Evolutionary conservation across 108 stramenopile genomes (phyloP).

Genomic region (Cyclotella baltica): DNA sequence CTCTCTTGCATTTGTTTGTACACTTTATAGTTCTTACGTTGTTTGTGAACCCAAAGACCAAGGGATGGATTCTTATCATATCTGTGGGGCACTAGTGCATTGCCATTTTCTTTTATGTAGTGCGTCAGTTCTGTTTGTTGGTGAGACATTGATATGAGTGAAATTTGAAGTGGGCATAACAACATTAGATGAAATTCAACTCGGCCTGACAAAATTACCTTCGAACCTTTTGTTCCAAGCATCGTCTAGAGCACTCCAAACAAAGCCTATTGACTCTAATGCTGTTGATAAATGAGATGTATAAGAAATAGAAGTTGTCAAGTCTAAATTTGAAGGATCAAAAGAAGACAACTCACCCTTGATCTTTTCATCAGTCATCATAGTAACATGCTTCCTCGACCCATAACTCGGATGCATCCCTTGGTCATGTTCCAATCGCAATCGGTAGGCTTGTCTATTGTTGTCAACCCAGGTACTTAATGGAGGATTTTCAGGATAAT

Average conservation of each 20-base stretch:
- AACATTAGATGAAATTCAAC: conserved; percentile 6
- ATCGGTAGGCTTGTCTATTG: conserved; percentile 49
- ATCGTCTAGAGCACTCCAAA: conserved; percentile 34
- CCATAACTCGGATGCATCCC: not conserved
- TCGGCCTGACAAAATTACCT: not conserved
- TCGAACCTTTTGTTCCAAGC: conserved; percentile 26
- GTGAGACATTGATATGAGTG: not conserved
- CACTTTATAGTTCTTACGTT: conserved; percentile 48
- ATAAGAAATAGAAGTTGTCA: not conserved
- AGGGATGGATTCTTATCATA: conserved; percentile 44
- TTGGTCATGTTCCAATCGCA: conserved; percentile 25
- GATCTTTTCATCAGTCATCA: conserved; percentile 29
- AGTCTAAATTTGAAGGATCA: not conserved
- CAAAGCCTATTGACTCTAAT: conserved; percentile 43
- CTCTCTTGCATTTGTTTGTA: no score
- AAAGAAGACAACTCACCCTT: not conserved
- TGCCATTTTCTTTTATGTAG: conserved; percentile 53
- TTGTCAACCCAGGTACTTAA: conserved; percentile 58
- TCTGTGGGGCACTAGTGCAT: conserved; percentile 51
- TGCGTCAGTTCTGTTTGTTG: conserved; percentile 26
- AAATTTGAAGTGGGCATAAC: not conserved
- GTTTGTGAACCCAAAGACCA: conserved; percentile 60
- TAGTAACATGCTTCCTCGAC: not conserved
- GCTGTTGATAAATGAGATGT: not conserved
- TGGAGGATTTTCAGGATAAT: conserved; percentile 44